Percentiles rank a stretch among this genome's conserved stretches.
phyloP scores from a whole-genome alignment of 192 early-diverging fungal species.

The Backusella sp. region DNA sequence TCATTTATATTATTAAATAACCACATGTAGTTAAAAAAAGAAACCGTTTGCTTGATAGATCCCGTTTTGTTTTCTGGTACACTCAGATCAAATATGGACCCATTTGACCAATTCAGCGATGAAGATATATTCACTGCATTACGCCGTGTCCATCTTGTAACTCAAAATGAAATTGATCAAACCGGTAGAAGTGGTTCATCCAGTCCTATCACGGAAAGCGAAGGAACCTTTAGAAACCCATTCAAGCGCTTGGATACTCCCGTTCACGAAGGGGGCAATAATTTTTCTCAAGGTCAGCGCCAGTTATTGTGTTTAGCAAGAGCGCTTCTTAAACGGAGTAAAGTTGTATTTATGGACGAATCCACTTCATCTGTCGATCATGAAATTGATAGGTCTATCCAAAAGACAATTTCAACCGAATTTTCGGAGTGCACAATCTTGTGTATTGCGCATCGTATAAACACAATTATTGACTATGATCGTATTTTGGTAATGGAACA shows the following conservation, averaged over 20 bases:
- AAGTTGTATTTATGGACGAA: conserved; percentile 56
- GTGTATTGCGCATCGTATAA: conserved; percentile 61
- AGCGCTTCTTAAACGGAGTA: conserved; percentile 58
- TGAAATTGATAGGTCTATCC: conserved; percentile 53
- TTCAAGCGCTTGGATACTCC: conserved; percentile 12
- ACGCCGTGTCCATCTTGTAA: conserved; percentile 59
- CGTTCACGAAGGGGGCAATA: conserved; percentile 81
- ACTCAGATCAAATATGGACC: conserved; percentile 85
- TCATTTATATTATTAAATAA: not conserved
- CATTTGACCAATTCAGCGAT: conserved; percentile 78
- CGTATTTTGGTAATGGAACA: conserved; percentile 76
- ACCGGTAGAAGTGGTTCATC: conserved; percentile 35
- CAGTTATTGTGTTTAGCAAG: conserved; percentile 78
- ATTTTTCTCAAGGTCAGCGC: conserved; percentile 76
- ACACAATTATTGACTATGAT: conserved; percentile 62
- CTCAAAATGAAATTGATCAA: conserved; percentile 6
- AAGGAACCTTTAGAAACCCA: conserved; percentile 21
- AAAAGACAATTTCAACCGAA: conserved; percentile 50
- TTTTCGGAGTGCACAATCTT: conserved; percentile 56
- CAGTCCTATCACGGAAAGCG: not conserved
- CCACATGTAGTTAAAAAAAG: not conserved
- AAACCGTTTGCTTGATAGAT: conserved; percentile 57
- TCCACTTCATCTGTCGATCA: conserved; percentile 55
- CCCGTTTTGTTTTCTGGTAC: conserved; percentile 45
- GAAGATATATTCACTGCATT: conserved; percentile 77